Evolutionary conservation across 2,329 filamentous ascomycete genomes (phyloP).

Genomic region (Apiospora sp.): DNA sequence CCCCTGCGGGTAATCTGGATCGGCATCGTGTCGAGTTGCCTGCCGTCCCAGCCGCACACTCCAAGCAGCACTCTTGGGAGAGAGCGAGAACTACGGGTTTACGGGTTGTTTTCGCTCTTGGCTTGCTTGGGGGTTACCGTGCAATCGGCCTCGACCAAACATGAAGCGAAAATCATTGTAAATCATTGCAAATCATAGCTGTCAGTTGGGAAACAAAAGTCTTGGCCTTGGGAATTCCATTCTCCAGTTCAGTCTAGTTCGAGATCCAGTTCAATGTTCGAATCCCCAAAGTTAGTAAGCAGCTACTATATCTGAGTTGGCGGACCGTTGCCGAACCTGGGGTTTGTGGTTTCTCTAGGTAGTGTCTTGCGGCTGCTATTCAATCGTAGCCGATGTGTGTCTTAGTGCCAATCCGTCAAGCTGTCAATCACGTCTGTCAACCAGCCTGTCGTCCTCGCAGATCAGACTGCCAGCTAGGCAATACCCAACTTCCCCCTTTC

Average conservation of each 20-base stretch:
- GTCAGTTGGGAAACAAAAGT: conserved; percentile 1
- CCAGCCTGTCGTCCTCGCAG: neutral
- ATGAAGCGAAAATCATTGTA: conserved; percentile 8
- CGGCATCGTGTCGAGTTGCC: conserved; percentile 14
- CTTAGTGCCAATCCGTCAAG: neutral
- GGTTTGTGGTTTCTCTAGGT: neutral
- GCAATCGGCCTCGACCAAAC: neutral
- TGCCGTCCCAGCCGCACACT: conserved; percentile 5
- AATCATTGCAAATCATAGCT: conserved; percentile 19
- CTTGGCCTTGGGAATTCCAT: neutral
- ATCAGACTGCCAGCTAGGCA: neutral
- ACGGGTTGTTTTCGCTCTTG: neutral
- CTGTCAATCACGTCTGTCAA: neutral
- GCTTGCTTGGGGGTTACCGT: neutral
- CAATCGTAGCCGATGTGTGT: neutral
- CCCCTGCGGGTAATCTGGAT: neutral
- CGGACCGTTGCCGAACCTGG: neutral
- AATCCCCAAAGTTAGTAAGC: neutral
- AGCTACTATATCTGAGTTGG: neutral
- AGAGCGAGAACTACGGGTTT: neutral
- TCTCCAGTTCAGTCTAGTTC: neutral
- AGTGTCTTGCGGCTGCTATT: neutral
- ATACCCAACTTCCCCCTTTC: neutral
- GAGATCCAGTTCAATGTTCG: neutral
- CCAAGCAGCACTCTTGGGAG: neutral